Evolutionary conservation across 176 grass and related monocot genomes (phyloP).

Genomic region (Thalia dealbata): DNA sequence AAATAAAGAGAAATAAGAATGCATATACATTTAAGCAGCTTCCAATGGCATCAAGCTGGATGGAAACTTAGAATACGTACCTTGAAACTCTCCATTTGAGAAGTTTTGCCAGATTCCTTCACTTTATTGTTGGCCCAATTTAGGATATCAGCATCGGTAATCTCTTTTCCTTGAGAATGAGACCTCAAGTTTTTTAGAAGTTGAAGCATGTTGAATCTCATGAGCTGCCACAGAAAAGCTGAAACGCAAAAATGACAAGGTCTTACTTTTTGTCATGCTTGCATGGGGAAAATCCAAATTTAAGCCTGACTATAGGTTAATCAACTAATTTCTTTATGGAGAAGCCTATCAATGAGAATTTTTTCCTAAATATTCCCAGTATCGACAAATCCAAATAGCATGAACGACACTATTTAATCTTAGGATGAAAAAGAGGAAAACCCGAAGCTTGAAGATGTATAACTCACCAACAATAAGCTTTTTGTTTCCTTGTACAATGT

Average conservation of each 20-base stretch:
- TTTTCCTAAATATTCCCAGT: no score
- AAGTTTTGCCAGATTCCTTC: constrained; percentile 75
- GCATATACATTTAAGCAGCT: background rate
- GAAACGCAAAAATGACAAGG: background rate
- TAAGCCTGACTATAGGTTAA: no score
- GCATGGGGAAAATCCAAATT: no score
- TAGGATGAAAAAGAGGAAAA: background rate
- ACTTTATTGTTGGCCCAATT: constrained; percentile 85
- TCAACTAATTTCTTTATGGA: no score
- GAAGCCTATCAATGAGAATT: no score
- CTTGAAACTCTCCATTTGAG: constrained; percentile 88
- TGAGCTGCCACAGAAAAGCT: constrained; percentile 96
- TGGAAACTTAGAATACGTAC: constrained; percentile 20
- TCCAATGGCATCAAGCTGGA: background rate
- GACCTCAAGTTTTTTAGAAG: constrained; percentile 83
- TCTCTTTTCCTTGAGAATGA: constrained; percentile 89
- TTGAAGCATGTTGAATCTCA: constrained; percentile 93
- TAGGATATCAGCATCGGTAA: constrained; percentile 78
- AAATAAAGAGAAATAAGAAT: background rate
- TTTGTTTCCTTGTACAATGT: constrained; percentile 99
- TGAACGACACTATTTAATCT: no score
- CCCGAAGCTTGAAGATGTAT: background rate
- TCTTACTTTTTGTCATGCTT: no score
- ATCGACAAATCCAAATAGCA: no score
- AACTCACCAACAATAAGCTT: constrained; percentile 90